Base-by-base conservation (phyloP, 2,329 filamentous ascomycete genomes). In the Xylariaceae sp. region DNA sequence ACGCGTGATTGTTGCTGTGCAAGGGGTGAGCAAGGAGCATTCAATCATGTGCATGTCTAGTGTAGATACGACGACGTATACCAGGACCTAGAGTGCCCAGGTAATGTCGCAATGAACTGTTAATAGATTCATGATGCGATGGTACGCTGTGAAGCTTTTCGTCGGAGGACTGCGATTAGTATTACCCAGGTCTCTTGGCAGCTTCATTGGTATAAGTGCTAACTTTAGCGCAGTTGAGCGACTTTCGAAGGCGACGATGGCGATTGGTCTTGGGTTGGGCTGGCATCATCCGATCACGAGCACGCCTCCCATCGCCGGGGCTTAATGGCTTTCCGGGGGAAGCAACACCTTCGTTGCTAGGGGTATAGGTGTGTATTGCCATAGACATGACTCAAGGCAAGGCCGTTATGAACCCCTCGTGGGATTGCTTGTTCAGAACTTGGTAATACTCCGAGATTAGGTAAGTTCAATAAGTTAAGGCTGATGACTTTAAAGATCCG, bases 1-100 rank as follows among this genome's bases (percentile, higher is more conserved):
- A 51, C 39, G 34, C 49, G 48, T 40, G 8, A 26, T 19, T 40
- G 50, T 48, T 41, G 30, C 30, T 21, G 26, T 41, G 29, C 50
- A 46, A 47, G 53, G 55, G 41, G 37, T 53, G 30, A 43, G 34
- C 22, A 51, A 32, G 42, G 36, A 44, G 34, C 51, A 26, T 49
- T 51, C 22, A 45, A 49, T 50, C 40, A 41, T 8, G 4, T 13
- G 5, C 40, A 18, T n/a, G n/a, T n/a, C n/a, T n/a, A n/a, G n/a
- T n/a, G n/a, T n/a, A n/a, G n/a, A n/a, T n/a, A n/a, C n/a, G n/a
- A n/a, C n/a, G n/a, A n/a, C n/a, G n/a, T n/a, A n/a, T 40, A 40
- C 36, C n/a, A 42, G 29, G n/a, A n/a, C n/a, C n/a, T 22, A 43
- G 12, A 29, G 32, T 34, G 29, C 10, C 29, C 29, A 34, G 26